A percentile compares a stretch with the other conserved stretches of the same genome.
phyloP scores from a whole-genome alignment of 768 basidiomycete genomes.

The Agaricus sinodeliciosus region DNA sequence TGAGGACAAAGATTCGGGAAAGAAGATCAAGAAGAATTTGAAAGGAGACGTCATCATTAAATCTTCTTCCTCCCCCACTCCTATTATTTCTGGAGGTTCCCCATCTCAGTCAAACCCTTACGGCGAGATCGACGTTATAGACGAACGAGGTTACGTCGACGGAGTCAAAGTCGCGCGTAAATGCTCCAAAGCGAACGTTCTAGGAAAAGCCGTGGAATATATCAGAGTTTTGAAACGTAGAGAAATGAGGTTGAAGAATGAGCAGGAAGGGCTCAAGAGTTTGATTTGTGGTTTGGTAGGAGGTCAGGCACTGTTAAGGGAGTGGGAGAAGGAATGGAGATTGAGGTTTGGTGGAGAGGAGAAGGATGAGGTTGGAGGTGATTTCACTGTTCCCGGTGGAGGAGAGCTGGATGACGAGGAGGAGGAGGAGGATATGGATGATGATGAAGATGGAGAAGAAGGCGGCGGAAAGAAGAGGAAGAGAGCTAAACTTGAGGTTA shows the following conservation, averaged over 20 bases:
- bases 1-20: constrained; percentile 49
- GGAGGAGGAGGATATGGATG: constrained; percentile 19
- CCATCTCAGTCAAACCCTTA: constrained; percentile 26
- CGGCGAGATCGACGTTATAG: constrained; percentile 50
- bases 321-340: constrained; percentile 75
- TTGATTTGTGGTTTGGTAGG: constrained; percentile 69
- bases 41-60: constrained; percentile 33
- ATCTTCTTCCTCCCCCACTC: constrained; percentile 11
- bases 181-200: constrained; percentile 85
- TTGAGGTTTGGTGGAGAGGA: constrained; percentile 73
- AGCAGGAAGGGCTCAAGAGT: constrained; percentile 68
- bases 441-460: constrained; percentile 28
- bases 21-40: constrained; percentile 42
- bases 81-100: background rate
- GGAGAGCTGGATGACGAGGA: constrained; percentile 49
- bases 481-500: constrained; percentile 39
- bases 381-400: constrained; percentile 31
- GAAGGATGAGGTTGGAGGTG: constrained; percentile 59
- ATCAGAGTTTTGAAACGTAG: constrained; percentile 83
- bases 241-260: constrained; percentile 62
- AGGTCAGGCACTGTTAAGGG: constrained; percentile 59
- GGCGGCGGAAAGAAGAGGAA: constrained; percentile 54
- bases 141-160: constrained; percentile 81
- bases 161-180: constrained; percentile 91
- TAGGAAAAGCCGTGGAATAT: constrained; percentile 88